Conservation (phyloP, 345 rosid genomes). For the Eucalyptus pauciflora region DNA sequence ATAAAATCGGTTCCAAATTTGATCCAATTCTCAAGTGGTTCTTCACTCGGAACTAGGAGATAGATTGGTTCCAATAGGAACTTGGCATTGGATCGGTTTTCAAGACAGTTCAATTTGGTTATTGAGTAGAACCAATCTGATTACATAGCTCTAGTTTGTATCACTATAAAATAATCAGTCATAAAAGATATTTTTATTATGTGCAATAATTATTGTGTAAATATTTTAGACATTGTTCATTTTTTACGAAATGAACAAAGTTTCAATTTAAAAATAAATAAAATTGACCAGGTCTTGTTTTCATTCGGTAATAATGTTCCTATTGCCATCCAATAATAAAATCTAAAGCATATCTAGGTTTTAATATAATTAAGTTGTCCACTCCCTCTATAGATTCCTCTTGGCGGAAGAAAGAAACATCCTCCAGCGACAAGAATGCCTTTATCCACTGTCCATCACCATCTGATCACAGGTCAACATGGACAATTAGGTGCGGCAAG, state of each 20-base stretch:
- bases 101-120: background rate
- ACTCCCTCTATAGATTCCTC: background rate
- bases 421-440: background rate
- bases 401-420: background rate
- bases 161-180: background rate
- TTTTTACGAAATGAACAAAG: background rate
- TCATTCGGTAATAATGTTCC: background rate
- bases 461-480: background rate
- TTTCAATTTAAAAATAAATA: background rate
- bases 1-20: background rate
- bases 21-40: too few species aligned
- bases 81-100: accelerated
- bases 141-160: too few species aligned
- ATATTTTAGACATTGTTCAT: background rate
- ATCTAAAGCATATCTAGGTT: background rate
- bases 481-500: background rate
- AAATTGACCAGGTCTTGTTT: background rate
- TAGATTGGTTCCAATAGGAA: background rate
- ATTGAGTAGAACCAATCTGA: accelerated
- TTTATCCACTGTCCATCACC: background rate
- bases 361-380: too few species aligned
- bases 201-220: background rate
- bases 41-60: accelerated
- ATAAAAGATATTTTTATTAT: background rate
- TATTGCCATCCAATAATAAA: background rate